Conservation (phyloP, 768 basidiomycete species). For the Leucogyrophana mollusca region DNA sequence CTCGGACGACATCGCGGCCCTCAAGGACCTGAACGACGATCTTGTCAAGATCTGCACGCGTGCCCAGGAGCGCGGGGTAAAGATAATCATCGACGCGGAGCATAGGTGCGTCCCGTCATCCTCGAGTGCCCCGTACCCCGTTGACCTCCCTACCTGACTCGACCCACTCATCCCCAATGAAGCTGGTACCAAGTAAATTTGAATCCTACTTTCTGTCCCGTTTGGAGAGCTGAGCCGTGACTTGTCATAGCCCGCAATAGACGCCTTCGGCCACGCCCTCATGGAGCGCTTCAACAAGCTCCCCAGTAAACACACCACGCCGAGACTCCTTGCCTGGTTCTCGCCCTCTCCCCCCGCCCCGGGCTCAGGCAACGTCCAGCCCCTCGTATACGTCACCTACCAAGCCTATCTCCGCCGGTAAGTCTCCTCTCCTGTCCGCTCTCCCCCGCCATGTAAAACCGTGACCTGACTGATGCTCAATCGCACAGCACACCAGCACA, state of each 20-base stretch:
- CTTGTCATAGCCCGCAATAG: conserved; percentile 69
- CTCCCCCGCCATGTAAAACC: neutral
- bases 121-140: neutral
- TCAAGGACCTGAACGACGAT: conserved; percentile 61
- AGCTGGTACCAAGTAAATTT: conserved; percentile 65
- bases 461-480: neutral
- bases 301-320: conserved; percentile 14
- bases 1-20: conserved; percentile 53
- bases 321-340: too few species aligned
- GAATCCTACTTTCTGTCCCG: too few species aligned
- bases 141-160: too few species aligned
- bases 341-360: too few species aligned
- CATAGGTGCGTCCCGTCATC: conserved; percentile 46
- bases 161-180: conserved; percentile 1
- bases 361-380: conserved; percentile 48
- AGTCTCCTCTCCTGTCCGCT: conserved; percentile 9
- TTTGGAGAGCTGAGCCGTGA: neutral
- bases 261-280: conserved; percentile 72
- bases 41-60: conserved; percentile 61
- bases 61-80: conserved; percentile 62
- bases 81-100: conserved; percentile 83
- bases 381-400: conserved; percentile 81
- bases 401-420: conserved; percentile 86
- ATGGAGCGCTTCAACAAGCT: conserved; percentile 74
- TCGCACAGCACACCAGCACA: conserved; percentile 63